Percentiles rank a stretch among this genome's conserved stretches.
phyloP scores from a whole-genome alignment of 441 rosid species.

The Hura crepitans region DNA sequence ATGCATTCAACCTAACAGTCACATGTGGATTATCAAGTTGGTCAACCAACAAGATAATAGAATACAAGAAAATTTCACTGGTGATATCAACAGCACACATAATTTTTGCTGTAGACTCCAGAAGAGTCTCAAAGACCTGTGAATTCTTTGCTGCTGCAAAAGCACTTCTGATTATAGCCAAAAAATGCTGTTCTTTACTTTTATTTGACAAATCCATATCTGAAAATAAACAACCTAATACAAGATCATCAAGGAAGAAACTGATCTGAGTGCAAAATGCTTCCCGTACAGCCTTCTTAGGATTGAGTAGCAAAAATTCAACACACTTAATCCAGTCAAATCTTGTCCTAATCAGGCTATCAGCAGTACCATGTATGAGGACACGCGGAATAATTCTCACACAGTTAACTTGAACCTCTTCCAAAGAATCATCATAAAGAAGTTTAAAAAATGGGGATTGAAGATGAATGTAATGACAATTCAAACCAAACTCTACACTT shows the following conservation, averaged over 20 bases:
- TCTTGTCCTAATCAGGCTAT: slow-evolving; percentile 50
- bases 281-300: slow-evolving; percentile 74
- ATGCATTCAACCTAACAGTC: slow-evolving; percentile 65
- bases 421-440: slow-evolving; percentile 69
- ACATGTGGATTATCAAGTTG: slow-evolving; percentile 79
- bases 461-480: slow-evolving; percentile 44
- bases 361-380: slow-evolving; percentile 57
- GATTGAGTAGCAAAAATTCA: slow-evolving; percentile 59
- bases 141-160: slow-evolving; percentile 59
- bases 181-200: slow-evolving; percentile 47
- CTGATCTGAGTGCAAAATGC: slow-evolving; percentile 80
- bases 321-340: slow-evolving; percentile 74
- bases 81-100: slow-evolving; percentile 66
- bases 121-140: slow-evolving; percentile 67
- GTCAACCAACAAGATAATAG: slow-evolving; percentile 76
- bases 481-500: slow-evolving; percentile 32
- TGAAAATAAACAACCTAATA: slow-evolving; percentile 54
- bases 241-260: slow-evolving; percentile 51
- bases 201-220: slow-evolving; percentile 38
- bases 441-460: slow-evolving; percentile 61
- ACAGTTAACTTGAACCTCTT: slow-evolving; percentile 90
- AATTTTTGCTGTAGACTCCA: slow-evolving; percentile 73
- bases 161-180: slow-evolving; percentile 60
- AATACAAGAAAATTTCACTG: slow-evolving; percentile 63
- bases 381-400: slow-evolving; percentile 62